Evolutionary conservation across 2,329 filamentous ascomycete species (phyloP).

Genomic region (Alternaria infectoria): DNA sequence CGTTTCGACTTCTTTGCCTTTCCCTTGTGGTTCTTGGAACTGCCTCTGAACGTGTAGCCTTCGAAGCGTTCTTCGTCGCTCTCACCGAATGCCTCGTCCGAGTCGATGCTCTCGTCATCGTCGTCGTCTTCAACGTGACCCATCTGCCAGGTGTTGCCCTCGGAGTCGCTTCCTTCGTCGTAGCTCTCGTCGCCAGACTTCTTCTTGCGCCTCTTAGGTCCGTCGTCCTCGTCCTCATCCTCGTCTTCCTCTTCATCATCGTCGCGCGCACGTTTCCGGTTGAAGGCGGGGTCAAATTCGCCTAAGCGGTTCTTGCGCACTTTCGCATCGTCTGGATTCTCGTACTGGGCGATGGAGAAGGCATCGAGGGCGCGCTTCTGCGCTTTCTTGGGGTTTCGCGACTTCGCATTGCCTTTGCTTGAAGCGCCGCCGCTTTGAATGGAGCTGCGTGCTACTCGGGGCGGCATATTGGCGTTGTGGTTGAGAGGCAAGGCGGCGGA

Average conservation of each 20-base stretch:
- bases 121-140: constrained; percentile 70
- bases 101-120: constrained; percentile 73
- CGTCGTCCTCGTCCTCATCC: constrained; percentile 31
- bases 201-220: constrained; percentile 40
- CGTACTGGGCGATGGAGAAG: constrained; percentile 67
- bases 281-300: constrained; percentile 54
- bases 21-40: constrained; percentile 58
- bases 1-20: constrained; percentile 49
- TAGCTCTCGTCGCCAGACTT: constrained; percentile 57
- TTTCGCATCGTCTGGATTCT: constrained; percentile 60
- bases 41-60: constrained; percentile 73
- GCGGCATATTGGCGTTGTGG: constrained; percentile 49
- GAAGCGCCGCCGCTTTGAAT: constrained; percentile 40
- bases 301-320: constrained; percentile 66
- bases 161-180: constrained; percentile 81
- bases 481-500: neutral
- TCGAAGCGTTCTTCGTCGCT: constrained; percentile 88
- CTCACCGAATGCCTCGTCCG: constrained; percentile 84
- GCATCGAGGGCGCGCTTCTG: constrained; percentile 66
- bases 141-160: constrained; percentile 84
- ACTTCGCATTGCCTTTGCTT: constrained; percentile 32
- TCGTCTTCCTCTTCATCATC: constrained; percentile 56
- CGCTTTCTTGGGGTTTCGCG: constrained; percentile 53
- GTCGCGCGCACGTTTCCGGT: constrained; percentile 51
- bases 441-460: constrained; percentile 51